A percentile compares a stretch with the other conserved stretches of the same genome.
These are phyloP conservation scores for Blastomyces emzantsi DNA, from an alignment of 2,329 filamentous ascomycete genomes.

Conservation along the genomic window DNA sequence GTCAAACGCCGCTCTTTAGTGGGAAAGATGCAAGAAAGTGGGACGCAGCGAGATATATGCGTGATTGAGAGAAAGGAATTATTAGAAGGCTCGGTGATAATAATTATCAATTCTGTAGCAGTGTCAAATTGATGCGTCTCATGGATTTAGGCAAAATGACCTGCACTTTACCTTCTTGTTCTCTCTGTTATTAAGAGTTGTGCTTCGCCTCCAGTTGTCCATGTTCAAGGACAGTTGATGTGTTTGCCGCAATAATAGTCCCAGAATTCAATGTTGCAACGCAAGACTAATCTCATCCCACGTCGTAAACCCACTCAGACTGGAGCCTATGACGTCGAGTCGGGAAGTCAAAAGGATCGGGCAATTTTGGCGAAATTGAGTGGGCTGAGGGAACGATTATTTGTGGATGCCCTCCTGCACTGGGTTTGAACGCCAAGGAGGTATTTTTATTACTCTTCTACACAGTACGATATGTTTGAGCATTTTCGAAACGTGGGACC, in stretches of 20 bases:
- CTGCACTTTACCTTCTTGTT: neutral
- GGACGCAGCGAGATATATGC: neutral
- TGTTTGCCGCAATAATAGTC: neutral
- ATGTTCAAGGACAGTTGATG: neutral
- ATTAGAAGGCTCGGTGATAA: neutral
- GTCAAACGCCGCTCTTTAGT: neutral
- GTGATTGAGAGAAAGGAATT: neutral
- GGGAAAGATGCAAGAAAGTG: neutral
- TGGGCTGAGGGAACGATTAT: neutral
- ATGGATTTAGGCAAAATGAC: neutral
- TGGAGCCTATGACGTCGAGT: conserved; percentile 7
- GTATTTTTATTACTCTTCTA: neutral
- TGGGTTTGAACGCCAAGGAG: neutral
- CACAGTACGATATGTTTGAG: neutral
- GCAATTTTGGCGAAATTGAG: neutral
- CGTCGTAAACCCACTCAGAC: neutral
- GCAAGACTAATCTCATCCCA: neutral
- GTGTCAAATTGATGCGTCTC: neutral
- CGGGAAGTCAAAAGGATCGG: conserved; percentile 1
- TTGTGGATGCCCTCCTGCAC: neutral
- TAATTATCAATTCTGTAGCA: neutral
- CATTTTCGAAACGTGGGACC: neutral
- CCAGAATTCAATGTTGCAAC: neutral
- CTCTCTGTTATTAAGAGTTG: neutral
- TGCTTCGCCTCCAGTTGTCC: neutral